phyloP scores from a whole-genome alignment of 768 basidiomycete species.

The Tricholoma terreum region DNA sequence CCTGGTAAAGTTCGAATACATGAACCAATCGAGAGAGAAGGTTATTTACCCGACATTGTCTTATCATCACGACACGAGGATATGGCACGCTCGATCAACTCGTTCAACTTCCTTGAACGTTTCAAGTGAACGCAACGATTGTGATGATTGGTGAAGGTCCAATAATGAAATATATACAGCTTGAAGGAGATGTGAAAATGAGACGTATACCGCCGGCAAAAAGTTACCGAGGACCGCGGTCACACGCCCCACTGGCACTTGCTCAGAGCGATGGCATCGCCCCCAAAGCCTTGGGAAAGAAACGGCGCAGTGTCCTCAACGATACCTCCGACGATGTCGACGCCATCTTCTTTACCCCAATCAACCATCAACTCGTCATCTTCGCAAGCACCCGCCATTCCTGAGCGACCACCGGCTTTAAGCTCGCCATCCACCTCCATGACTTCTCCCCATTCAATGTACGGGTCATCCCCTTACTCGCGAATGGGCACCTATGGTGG shows the following conservation, averaged over 20 bases:
- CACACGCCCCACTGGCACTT: neutral
- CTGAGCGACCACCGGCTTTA: conserved; percentile 61
- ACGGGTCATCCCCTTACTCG: conserved; percentile 42
- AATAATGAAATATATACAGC: too few species aligned
- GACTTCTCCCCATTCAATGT: conserved; percentile 44
- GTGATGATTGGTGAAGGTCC: too few species aligned
- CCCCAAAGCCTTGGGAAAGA: conserved; percentile 90
- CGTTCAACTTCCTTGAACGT: too few species aligned
- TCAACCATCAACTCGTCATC: conserved; percentile 19
- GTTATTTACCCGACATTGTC: neutral
- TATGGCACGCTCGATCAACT: neutral
- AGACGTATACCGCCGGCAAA: neutral
- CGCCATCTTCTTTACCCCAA: conserved; percentile 26
- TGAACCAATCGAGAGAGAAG: neutral
- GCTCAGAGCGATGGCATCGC: conserved; percentile 60
- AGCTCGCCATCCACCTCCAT: conserved; percentile 31
- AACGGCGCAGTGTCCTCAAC: conserved; percentile 39
- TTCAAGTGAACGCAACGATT: too few species aligned
- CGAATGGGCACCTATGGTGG: conserved; percentile 34
- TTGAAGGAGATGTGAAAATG: too few species aligned
- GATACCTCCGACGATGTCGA: conserved; percentile 22
- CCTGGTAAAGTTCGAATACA: too few species aligned
- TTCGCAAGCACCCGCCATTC: conserved; percentile 40
- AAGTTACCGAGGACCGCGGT: neutral
- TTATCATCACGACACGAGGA: neutral